Base-by-base conservation (phyloP, 257 asterid genomes). In the Apocynum venetum region DNA sequence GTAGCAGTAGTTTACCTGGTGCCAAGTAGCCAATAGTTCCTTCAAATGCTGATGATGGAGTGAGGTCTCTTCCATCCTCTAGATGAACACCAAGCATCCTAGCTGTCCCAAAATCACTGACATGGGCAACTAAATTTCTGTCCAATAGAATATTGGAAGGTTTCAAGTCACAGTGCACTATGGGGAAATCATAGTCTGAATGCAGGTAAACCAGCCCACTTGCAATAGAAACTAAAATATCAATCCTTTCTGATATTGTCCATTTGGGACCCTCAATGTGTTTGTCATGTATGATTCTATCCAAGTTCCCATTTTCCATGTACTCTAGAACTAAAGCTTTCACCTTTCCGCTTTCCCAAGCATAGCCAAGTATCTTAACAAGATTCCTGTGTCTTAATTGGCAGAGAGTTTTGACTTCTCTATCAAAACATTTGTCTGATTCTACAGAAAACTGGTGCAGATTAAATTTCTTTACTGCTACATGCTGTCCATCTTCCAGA, bases 21-120 rank as follows among this genome's bases (percentile, higher is more conserved):
- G 97, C 97, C 75, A 90, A 81, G 94, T 94, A 94, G 75, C 98
- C 98, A 69, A 94, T 94, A 14, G 97, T 94, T 79, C 98, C 97
- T 90, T 90, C 84, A 79, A 94, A 90, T 11, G 91, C 89, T 6
- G 94, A 88, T 41, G 93, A 79, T 53, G 91, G 83, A 0, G 92
- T 87, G 2, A 68, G n/a, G 78, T 84, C 73, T 60, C 78, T 74
- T 64, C 85, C 91, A n/a, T 79, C 86, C 60, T 91, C 93, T 9
- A 78, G 80, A 84, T 81, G 87, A 74, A 90, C 57, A 10, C 98
- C 97, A 40, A 92, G 83, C 61, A 94, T 90, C 81, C 97, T 79
- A 3, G 97, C 94, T 2, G 97, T 92, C 68, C 98, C 98, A 73
- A 94, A 94, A 84, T 94, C 97, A 63, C 97, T 90, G 14, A 94